Conservation (phyloP, 768 basidiomycete species). For the Neoboletus subvelutipes region DNA sequence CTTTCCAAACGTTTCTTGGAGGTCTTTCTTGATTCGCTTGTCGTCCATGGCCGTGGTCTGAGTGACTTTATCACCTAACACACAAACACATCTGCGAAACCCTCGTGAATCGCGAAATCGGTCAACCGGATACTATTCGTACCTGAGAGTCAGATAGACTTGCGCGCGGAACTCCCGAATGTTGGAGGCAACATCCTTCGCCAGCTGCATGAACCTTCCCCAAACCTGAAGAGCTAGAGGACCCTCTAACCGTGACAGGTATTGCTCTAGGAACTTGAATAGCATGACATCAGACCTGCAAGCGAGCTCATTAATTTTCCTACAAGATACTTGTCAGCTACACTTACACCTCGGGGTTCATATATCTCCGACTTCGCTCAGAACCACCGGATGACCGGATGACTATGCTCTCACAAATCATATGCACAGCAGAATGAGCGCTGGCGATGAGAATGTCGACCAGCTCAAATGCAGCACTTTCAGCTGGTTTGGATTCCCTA, state of each 20-base stretch:
- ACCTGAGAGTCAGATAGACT: conserved; percentile 75
- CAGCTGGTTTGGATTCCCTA: conserved; percentile 39
- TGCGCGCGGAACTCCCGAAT: conserved; percentile 69
- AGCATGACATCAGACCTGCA: conserved; percentile 66
- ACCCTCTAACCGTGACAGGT: conserved; percentile 79
- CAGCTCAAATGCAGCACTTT: conserved; percentile 70
- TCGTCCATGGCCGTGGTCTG: conserved; percentile 94
- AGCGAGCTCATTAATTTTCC: conserved; percentile 4
- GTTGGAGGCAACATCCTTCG: conserved; percentile 70
- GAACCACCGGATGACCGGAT: conserved; percentile 53
- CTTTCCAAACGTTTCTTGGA: conserved; percentile 89
- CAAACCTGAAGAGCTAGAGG: conserved; percentile 93
- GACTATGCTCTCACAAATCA: conserved; percentile 82
- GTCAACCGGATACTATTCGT: conserved; percentile 14
- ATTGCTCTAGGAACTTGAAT: conserved; percentile 89
- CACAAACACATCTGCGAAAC: conserved; percentile 62
- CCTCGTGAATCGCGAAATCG: conserved; percentile 9
- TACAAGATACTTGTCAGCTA: neutral
- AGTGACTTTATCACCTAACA: conserved; percentile 77
- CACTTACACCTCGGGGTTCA: conserved; percentile 67
- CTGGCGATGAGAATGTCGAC: conserved; percentile 81
- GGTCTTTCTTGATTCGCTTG: conserved; percentile 78
- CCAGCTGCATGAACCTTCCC: conserved; percentile 72
- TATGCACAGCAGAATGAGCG: conserved; percentile 83
- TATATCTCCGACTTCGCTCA: conserved; percentile 61